These are phyloP conservation scores for Pogostemon cablin DNA, from an alignment of 257 asterid species.

Conservation along the genomic window DNA sequence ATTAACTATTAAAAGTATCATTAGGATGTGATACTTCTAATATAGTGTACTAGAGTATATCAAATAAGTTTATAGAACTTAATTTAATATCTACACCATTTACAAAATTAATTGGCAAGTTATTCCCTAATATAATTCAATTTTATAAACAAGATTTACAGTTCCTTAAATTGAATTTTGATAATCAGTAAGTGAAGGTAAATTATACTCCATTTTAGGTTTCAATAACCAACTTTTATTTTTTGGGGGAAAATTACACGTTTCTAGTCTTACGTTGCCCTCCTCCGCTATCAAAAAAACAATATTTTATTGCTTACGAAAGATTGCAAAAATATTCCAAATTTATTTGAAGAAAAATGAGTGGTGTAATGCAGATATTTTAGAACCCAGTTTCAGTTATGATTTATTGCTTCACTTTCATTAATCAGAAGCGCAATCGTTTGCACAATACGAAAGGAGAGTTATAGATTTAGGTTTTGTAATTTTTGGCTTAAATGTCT, in stretches of 20 bases:
- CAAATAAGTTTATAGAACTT: too few relatives aligned
- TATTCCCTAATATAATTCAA: too few relatives aligned
- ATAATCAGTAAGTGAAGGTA: too few relatives aligned
- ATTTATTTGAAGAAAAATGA: slow-evolving; percentile 13
- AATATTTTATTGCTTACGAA: slow-evolving; percentile 11
- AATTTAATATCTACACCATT: too few relatives aligned
- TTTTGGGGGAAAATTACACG: not conserved
- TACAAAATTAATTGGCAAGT: too few relatives aligned
- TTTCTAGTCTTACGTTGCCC: slow-evolving; percentile 22
- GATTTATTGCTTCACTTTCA: slow-evolving; percentile 36
- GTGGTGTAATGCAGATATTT: slow-evolving; percentile 37
- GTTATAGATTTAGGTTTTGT: slow-evolving; percentile 29
- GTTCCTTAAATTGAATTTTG: too few relatives aligned
- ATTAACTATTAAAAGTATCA: too few relatives aligned
- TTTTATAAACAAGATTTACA: too few relatives aligned
- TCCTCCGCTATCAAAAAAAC: slow-evolving; percentile 14
- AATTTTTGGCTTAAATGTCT: slow-evolving; percentile 63
- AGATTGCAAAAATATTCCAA: slow-evolving; percentile 28
- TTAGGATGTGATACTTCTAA: too few relatives aligned
- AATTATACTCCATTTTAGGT: too few relatives aligned
- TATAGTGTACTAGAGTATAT: too few relatives aligned
- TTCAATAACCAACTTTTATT: too few relatives aligned
- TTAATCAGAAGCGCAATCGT: slow-evolving; percentile 33
- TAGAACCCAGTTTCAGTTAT: slow-evolving; percentile 28
- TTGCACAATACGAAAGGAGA: slow-evolving; percentile 23